Evolutionary conservation across 2,329 filamentous ascomycete genomes (phyloP), one percentile per base, ranked within the genome.

Genomic region (Sclerotiophoma versabilis): DNA sequence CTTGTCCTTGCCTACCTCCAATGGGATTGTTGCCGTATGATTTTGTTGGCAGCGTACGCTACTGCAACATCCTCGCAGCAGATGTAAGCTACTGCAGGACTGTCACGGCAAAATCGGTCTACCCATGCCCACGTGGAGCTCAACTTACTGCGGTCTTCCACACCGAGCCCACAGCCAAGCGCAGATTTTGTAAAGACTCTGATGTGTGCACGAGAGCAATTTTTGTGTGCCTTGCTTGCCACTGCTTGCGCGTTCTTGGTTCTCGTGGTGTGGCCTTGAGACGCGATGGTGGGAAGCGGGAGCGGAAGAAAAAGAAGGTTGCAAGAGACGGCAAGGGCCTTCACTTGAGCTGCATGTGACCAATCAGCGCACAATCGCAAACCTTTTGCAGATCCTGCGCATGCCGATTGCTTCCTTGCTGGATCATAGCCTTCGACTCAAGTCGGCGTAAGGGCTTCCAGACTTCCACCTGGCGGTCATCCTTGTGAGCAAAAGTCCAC

Each of bases 361-460:
- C 49, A 53, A 53, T 53, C 36, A 53, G 36, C 49, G 43, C 10
- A 12, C 43, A 36, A 53, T 32, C 49, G 49, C 49, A 52, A 46
- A 52, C 33, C 42, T 39, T 29, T 33, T 27, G 19, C 19, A 32
- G 33, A 33, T 20, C 27, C 17, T 46, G 22, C 39, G 12, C 33
- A 5, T 25, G 33, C 27, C 12, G n/a, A 12, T 30, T 22, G 19
- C 29, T 33, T 15, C 20, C 33, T 41, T 50, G 46, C 46, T 27
- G 29, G 7, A 9, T 12, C 15, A 8, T 23, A 12, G 8, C 27
- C 8, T 12, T 12, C n/a, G 15, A 17, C 5, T 1, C 9, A 29
- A 2, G 25, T 15, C 15, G 25, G 26, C n/a, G 45, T 12, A 48
- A 49, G 29, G 46, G 29, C 37, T 22, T 29, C n/a, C 3, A n/a